Percentiles rank a stretch among this genome's conserved stretches.
phyloP scores from a whole-genome alignment of 257 asterid genomes.

The Capsicum rhomboideum region DNA sequence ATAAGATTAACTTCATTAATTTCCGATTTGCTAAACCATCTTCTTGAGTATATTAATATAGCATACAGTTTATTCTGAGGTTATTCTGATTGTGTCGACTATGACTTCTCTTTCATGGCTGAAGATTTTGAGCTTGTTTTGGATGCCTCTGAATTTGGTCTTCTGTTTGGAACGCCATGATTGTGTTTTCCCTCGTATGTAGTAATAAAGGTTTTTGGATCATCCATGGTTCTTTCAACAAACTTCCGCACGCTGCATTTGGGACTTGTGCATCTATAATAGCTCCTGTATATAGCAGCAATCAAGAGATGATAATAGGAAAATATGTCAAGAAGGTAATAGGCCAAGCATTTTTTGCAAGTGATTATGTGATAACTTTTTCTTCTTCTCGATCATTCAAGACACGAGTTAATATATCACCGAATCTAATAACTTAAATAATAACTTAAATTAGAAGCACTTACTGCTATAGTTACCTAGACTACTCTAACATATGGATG shows the following conservation, averaged over 20 bases:
- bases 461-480: not conserved
- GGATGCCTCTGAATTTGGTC: slow-evolving; percentile 22
- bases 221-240: slow-evolving; percentile 67
- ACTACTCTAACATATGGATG: not conserved
- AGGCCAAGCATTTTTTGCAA: not conserved
- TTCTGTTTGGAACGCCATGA: slow-evolving; percentile 42
- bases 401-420: not conserved
- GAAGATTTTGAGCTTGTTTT: slow-evolving; percentile 20
- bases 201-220: slow-evolving; percentile 47
- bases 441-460: not conserved
- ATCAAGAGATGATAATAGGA: not conserved
- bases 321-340: not conserved
- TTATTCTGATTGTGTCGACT: not conserved
- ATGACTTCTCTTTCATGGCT: not conserved
- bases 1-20: not conserved
- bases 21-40: not conserved
- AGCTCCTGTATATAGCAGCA: slow-evolving; percentile 49
- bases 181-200: slow-evolving; percentile 80
- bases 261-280: slow-evolving; percentile 69
- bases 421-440: not conserved
- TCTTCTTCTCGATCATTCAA: not conserved
- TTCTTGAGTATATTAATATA: not conserved
- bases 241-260: slow-evolving; percentile 66
- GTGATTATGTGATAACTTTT: not conserved
- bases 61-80: not conserved